Evolutionary conservation across 1,284 basidiomycete species (phyloP).

Genomic region (Cystobasidium pallidum): DNA sequence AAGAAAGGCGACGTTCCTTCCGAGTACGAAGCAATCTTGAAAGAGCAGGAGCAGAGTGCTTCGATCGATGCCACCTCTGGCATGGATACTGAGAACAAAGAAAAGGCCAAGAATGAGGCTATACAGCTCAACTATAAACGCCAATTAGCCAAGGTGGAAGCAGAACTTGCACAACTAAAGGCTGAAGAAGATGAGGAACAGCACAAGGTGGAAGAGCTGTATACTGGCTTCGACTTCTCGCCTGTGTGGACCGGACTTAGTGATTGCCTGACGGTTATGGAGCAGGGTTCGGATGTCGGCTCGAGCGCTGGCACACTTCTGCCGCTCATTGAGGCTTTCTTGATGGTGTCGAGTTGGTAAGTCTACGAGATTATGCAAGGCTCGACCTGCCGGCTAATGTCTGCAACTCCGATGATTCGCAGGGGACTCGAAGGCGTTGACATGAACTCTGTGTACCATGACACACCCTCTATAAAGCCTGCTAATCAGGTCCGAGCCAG

Average conservation of each 20-base stretch:
- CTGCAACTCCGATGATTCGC: not conserved
- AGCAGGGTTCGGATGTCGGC: slow-evolving; percentile 70
- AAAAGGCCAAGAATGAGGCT: slow-evolving; percentile 1
- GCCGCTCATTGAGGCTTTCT: slow-evolving; percentile 89
- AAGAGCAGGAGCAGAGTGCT: slow-evolving; percentile 9
- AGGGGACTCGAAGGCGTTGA: slow-evolving; percentile 41
- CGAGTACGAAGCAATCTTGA: slow-evolving; percentile 11
- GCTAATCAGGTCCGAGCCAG: slow-evolving; percentile 12
- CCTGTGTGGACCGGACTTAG: slow-evolving; percentile 82
- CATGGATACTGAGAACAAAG: slow-evolving; percentile 5
- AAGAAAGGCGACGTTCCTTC: slow-evolving; percentile 25
- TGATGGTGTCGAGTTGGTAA: slow-evolving; percentile 87
- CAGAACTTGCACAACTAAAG: slow-evolving; percentile 54
- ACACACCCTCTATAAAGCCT: slow-evolving; percentile 33
- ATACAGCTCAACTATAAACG: not conserved
- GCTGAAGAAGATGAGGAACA: slow-evolving; percentile 68
- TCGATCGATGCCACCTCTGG: not conserved
- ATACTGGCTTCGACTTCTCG: slow-evolving; percentile 83
- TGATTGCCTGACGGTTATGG: slow-evolving; percentile 79
- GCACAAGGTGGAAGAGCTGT: slow-evolving; percentile 69
- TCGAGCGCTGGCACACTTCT: slow-evolving; percentile 86
- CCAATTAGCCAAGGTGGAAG: slow-evolving; percentile 28
- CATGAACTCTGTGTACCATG: not conserved
- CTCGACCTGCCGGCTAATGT: not conserved
- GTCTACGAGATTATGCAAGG: no score